Percentiles rank a stretch among this genome's conserved stretches.
phyloP scores from a whole-genome alignment of 768 basidiomycete species.

The Rhizopogon rudus region DNA sequence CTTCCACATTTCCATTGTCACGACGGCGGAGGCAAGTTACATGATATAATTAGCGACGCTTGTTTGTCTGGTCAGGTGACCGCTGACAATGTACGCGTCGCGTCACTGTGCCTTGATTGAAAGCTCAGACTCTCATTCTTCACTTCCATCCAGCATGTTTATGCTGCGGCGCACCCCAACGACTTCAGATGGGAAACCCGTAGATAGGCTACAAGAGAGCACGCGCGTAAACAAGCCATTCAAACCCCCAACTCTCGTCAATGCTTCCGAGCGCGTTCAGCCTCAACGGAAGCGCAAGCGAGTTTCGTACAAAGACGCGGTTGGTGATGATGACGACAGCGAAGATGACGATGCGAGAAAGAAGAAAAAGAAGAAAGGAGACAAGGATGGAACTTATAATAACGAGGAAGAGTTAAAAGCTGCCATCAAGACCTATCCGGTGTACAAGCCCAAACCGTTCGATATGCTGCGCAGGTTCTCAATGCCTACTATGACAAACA shows the following conservation, averaged over 20 bases:
- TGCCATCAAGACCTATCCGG: constrained; percentile 67
- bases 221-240: constrained; percentile 74
- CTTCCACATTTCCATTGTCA: constrained; percentile 15
- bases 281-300: constrained; percentile 82
- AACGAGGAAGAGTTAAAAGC: constrained; percentile 60
- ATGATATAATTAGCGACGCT: not conserved
- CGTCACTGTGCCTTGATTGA: not conserved
- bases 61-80: constrained; percentile 19
- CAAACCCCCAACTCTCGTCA: constrained; percentile 58
- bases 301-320: constrained; percentile 78
- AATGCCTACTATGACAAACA: constrained; percentile 75
- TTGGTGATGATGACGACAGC: constrained; percentile 49
- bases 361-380: constrained; percentile 63
- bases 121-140: not conserved
- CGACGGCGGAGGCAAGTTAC: not conserved
- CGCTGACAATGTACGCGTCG: constrained; percentile 6
- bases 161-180: constrained; percentile 74
- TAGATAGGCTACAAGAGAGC: constrained; percentile 70
- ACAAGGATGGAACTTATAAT: constrained; percentile 48
- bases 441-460: constrained; percentile 79
- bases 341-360: constrained; percentile 45
- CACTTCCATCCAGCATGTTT: constrained; percentile 6
- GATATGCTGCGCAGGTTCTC: constrained; percentile 68
- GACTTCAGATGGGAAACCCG: constrained; percentile 60
- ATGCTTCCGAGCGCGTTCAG: constrained; percentile 46